These are phyloP conservation scores for Tephrocybe rancida DNA, from an alignment of 768 basidiomycete genomes.

Conservation along the genomic window DNA sequence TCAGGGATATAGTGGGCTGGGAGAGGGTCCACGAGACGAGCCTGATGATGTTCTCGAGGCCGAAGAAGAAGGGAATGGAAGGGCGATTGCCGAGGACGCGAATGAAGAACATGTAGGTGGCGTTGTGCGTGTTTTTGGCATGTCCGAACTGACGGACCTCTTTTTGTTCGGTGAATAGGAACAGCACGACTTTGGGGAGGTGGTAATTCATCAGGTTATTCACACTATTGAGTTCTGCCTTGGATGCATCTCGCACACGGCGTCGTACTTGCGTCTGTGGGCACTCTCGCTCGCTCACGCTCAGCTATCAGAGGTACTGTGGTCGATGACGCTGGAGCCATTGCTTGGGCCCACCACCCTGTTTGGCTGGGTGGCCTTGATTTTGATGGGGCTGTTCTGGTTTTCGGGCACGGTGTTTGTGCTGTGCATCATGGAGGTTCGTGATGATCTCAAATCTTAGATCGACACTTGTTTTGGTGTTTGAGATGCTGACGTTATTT, in stretches of 20 bases:
- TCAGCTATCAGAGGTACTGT: conserved; percentile 93
- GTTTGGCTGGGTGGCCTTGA: conserved; percentile 56
- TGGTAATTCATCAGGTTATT: conserved; percentile 96
- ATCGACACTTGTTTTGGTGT: conserved; percentile 6
- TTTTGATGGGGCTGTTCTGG: conserved; percentile 71
- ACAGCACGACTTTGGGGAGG: conserved; percentile 91
- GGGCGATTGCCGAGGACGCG: conserved; percentile 71
- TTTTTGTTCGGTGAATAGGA: conserved; percentile 43
- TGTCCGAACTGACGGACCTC: background rate
- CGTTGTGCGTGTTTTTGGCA: conserved; percentile 16
- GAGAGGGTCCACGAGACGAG: conserved; percentile 51
- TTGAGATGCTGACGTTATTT: conserved; percentile 16
- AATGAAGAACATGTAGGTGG: conserved; percentile 73
- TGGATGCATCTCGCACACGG: conserved; percentile 98
- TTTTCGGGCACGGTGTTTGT: conserved; percentile 74
- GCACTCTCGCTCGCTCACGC: conserved; percentile 98
- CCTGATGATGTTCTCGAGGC: conserved; percentile 68
- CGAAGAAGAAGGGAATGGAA: conserved; percentile 82
- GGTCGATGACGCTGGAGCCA: conserved; percentile 80
- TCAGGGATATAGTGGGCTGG: conserved; percentile 83
- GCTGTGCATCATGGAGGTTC: conserved; percentile 94
- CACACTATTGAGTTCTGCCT: conserved; percentile 99
- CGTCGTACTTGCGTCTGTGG: conserved; percentile 93
- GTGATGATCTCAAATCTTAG: conserved; percentile 26
- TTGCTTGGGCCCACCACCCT: conserved; percentile 66